Evolutionary conservation across 1,284 basidiomycete genomes (phyloP), one percentile per base, ranked within the genome.

Genomic region (Pulveroboletus sp.): DNA sequence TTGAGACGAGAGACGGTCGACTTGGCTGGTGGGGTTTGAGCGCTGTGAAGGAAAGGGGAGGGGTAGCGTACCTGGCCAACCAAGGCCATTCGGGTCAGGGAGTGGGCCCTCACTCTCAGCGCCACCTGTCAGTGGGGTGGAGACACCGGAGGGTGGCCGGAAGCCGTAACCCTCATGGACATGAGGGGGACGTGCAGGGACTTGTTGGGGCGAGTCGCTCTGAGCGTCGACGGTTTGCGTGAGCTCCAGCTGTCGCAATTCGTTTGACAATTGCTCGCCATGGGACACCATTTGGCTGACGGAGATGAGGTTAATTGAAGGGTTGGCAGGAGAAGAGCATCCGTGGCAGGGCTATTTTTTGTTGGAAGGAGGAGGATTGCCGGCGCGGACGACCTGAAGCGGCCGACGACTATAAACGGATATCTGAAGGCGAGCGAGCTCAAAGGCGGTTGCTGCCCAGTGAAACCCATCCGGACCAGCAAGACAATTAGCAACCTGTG

Each of bases 1-100:
- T 92, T 86, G 45, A 97, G 78, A 50, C 95, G 85, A 43, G 86
- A 85, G 50, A 95, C 75, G 40, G 95, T 96, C 5, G 91, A 92
- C 75, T 97, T 97, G 61, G 95, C 95, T 95, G 63, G 10, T 46
- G 56, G 53, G 57, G 16, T 36, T 3, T 62, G 51, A 58, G 59
- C 17, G 29, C 17, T 50, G 56, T 61, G 54, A 41, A 54, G 10
- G 56, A 48, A 16, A 44, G 37, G 45, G 29, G 50, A 48, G 54
- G 56, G 5, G 49, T 37, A 37, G 71, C 79, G 66, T 64, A 92
- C 93, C 93, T 72, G 95, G 95, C 94, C 95, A 97, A 4, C 94
- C 95, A 16, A 97, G 81, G 42, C 95, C 95, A 64, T 96, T 84
- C 45, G 83, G 83, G 74, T 95, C 93, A 44, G 89, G 89, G 37